These are phyloP conservation scores for Podaxis sp. DNA, from an alignment of 768 basidiomycete genomes.

Conservation along the genomic window DNA sequence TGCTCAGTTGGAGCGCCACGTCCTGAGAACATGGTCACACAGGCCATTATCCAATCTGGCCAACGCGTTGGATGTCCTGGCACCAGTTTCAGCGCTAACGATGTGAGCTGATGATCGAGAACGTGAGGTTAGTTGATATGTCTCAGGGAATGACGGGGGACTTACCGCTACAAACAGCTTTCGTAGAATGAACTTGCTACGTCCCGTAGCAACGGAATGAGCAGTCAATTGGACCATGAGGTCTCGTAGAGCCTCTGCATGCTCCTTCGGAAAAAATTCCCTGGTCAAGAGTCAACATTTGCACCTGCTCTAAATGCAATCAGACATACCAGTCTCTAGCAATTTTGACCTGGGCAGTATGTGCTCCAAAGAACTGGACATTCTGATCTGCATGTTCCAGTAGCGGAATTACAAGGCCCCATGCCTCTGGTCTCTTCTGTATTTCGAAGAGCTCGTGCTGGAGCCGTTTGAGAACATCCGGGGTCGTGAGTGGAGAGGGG, in stretches of 20 bases:
- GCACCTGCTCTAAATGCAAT: background rate
- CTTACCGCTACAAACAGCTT: conserved; percentile 88
- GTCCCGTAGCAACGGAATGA: conserved; percentile 56
- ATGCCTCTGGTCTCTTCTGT: conserved; percentile 75
- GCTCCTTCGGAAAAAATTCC: conserved; percentile 70
- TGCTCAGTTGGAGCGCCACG: conserved; percentile 57
- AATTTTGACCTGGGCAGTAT: conserved; percentile 93
- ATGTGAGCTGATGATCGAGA: conserved; percentile 46
- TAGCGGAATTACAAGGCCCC: conserved; percentile 81
- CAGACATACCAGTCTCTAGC: conserved; percentile 79
- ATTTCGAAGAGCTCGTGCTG: conserved; percentile 77
- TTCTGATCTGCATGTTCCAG: conserved; percentile 70
- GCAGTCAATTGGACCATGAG: conserved; percentile 70
- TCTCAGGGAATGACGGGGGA: conserved; percentile 13
- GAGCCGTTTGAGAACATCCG: conserved; percentile 58
- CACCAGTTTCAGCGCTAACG: conserved; percentile 69
- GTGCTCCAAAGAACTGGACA: conserved; percentile 94
- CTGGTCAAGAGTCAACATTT: conserved; percentile 34
- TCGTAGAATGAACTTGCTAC: conserved; percentile 70
- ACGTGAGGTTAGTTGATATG: conserved; percentile 1
- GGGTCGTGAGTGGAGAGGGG: conserved; percentile 40
- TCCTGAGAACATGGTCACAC: conserved; percentile 58
- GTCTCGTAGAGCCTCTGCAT: conserved; percentile 57
- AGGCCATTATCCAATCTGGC: conserved; percentile 75
- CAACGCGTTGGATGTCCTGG: conserved; percentile 57